A percentile compares a stretch with the other conserved stretches of the same genome.
These are phyloP conservation scores for Perkinsus olseni DNA, from an alignment of 169 alveolate genomes.

Conservation along the genomic window DNA sequence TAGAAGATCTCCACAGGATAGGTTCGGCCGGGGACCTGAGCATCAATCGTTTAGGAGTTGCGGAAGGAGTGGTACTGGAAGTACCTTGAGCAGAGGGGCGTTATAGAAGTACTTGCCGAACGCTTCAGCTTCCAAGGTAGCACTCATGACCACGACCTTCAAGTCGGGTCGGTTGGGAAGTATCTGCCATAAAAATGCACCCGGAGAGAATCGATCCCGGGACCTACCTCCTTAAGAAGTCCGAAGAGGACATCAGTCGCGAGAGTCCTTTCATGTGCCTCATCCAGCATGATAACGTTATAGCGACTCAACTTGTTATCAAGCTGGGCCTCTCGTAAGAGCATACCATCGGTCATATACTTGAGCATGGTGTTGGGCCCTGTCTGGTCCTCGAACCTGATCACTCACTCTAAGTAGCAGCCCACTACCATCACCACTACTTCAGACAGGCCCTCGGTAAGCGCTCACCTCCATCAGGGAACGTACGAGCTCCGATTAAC, in stretches of 20 bases:
- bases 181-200: not conserved
- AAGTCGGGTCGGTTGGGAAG: constrained; percentile 42
- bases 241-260: constrained; percentile 96
- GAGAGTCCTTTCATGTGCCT: constrained; percentile 97
- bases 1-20: constrained; percentile 93
- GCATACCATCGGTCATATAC: constrained; percentile 97
- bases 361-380: constrained; percentile 74
- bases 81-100: constrained; percentile 82
- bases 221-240: constrained; percentile 83
- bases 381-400: constrained; percentile 90
- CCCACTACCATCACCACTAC: no score
- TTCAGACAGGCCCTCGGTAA: no score
- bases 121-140: constrained; percentile 92
- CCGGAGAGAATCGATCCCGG: constrained; percentile 27
- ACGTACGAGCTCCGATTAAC: no score
- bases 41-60: no score
- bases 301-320: constrained; percentile 78
- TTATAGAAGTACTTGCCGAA: constrained; percentile 61
- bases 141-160: constrained; percentile 93
- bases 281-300: constrained; percentile 88
- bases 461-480: no score
- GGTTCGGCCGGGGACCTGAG: constrained; percentile 89
- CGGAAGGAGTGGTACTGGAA: no score
- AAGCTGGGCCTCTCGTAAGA: constrained; percentile 89
- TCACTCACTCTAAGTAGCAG: no score